Evolutionary conservation across 2,329 filamentous ascomycete genomes (phyloP), one percentile per base, ranked within the genome.

Genomic region (Orbilia oligospora): DNA sequence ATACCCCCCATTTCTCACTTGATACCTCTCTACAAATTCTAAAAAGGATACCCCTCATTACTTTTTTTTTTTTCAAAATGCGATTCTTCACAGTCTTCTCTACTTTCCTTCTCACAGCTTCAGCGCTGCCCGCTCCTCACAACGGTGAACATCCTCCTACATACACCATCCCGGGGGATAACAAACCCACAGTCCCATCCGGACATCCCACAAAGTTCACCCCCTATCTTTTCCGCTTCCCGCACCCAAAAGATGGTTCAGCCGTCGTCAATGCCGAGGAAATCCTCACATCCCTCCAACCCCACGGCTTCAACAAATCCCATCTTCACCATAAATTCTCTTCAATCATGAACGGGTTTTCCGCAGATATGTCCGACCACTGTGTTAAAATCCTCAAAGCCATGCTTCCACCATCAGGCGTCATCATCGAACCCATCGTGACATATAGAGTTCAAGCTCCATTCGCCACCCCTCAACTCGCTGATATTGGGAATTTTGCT

Each of bases 331-430:
- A 72, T 55, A 68, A 24, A 16, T 78, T 49, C 46, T 72, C 75
- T 12, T 44, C 61, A 18, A 49, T 46, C 24, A 68, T 82, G 71
- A 81, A 81, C 55, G 81, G 81, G 2, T 82, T 82, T 53, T 68
- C 81, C 18, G 81, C 79, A 1, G 58, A 70, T 16, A 75, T 82
- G 44, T 81, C 81, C 8, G 71, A 71, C 3, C 81, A 82, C 70
- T 81, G 81, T 24, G 71, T 81, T 49, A 48, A 36, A 5, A 51
- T 65, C 16, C 65, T 82, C 16, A 66, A 53, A 27, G 58, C 27
- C 33, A 80, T 81, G 71, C 24, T 58, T 8, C 22, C 51, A 6
- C 30, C 49, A 9, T 64, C 58, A 3, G 75, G 75, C 6, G 75
- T 78, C 2, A 33, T 71, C 10, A 78, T 78, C 46, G 75, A 78